Evolutionary conservation across 2,329 filamentous ascomycete genomes (phyloP).

Genomic region (Fusarium torreyae): DNA sequence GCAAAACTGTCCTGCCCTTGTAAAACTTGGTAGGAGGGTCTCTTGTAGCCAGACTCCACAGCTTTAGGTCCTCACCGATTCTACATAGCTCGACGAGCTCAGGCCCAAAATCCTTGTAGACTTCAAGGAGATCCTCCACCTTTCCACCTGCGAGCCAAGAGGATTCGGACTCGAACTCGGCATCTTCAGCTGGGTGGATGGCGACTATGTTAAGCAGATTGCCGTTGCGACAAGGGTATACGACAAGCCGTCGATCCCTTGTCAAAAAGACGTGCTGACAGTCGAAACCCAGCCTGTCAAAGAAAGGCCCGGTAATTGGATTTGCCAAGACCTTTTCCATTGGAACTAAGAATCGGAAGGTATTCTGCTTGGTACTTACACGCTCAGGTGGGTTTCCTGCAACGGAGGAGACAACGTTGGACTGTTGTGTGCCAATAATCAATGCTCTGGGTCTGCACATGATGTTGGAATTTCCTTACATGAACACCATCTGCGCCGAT

Average conservation of each 20-base stretch:
- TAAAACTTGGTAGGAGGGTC: constrained; percentile 9
- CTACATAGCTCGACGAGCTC: constrained; percentile 16
- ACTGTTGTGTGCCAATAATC: background rate
- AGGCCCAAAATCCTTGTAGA: constrained; percentile 2
- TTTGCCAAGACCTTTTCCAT: constrained; percentile 14
- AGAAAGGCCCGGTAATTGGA: constrained; percentile 1
- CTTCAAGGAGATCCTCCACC: background rate
- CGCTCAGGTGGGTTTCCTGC: background rate
- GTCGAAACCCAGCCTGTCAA: constrained; percentile 7
- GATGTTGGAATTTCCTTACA: background rate
- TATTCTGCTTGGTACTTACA: constrained; percentile 14
- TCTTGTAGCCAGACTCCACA: constrained; percentile 20
- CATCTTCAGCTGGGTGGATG: constrained; percentile 4
- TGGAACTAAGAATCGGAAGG: constrained; percentile 11
- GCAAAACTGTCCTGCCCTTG: constrained; percentile 12
- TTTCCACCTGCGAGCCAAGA: constrained; percentile 10
- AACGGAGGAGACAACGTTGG: constrained; percentile 8
- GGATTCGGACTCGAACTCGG: background rate
- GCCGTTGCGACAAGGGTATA: constrained; percentile 2
- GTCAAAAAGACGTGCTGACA: constrained; percentile 10
- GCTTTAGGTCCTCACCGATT: constrained; percentile 12
- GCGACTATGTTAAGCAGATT: constrained; percentile 8
- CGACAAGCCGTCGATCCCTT: constrained; percentile 3
- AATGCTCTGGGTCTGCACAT: no score
- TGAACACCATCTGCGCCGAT: constrained; percentile 21